phyloP scores from a whole-genome alignment of 805 yeast species.

The Komagataella populi region DNA sequence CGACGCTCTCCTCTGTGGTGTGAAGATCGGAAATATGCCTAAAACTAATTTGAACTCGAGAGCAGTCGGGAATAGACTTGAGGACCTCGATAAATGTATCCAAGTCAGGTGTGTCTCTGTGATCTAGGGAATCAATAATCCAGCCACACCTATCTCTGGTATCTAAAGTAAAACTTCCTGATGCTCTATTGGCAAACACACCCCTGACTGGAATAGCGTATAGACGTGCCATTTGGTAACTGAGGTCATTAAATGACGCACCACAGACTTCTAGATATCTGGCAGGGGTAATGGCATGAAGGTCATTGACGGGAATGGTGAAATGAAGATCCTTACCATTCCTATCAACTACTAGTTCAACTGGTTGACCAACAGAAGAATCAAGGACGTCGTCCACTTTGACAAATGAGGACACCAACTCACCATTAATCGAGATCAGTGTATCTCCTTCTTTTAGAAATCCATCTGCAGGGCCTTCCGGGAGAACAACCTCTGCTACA shows the following conservation, averaged over 20 bases:
- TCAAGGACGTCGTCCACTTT: conserved; percentile 79
- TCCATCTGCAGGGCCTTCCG: conserved; percentile 74
- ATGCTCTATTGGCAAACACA: conserved; percentile 64
- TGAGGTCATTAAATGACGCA: conserved; percentile 72
- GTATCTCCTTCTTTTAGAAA: conserved; percentile 77
- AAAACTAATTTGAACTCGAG: conserved; percentile 55
- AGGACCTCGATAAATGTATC: conserved; percentile 69
- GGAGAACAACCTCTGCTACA: conserved; percentile 71
- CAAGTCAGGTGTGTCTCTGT: conserved; percentile 57
- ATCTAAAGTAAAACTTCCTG: conserved; percentile 60
- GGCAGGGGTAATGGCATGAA: conserved; percentile 74
- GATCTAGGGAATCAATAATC: conserved; percentile 70
- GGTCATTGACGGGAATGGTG: conserved; percentile 48
- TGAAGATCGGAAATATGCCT: conserved; percentile 76
- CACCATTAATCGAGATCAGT: conserved; percentile 58
- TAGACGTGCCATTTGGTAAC: conserved; percentile 80
- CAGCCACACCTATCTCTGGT: conserved; percentile 57
- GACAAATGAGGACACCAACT: conserved; percentile 52
- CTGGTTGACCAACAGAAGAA: conserved; percentile 42
- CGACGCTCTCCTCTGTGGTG: conserved; percentile 50
- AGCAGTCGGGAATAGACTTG: conserved; percentile 63
- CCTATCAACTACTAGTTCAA: conserved; percentile 53
- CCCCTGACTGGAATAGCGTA: conserved; percentile 79
- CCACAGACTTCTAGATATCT: conserved; percentile 76
- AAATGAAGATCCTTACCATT: conserved; percentile 49